phyloP scores from a whole-genome alignment of 371 early-diverging fungal species.

The Batrachochytrium dendrobatidis region DNA sequence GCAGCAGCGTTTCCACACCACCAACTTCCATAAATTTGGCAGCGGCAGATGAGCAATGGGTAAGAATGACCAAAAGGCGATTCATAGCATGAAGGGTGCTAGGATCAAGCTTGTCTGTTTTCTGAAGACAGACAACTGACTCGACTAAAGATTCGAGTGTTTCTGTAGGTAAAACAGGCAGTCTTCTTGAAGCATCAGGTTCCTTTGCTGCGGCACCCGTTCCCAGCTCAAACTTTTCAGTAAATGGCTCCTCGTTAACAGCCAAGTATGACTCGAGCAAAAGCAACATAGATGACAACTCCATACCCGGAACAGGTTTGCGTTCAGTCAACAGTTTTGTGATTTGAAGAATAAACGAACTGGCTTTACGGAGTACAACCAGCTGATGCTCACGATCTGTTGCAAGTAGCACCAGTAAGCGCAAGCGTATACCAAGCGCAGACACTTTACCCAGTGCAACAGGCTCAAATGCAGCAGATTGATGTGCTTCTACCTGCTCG shows the following conservation, averaged over 20 bases:
- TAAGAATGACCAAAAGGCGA: conserved; percentile 72
- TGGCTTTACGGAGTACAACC: conserved; percentile 34
- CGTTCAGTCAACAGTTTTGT: conserved; percentile 37
- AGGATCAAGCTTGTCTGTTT: conserved; percentile 18
- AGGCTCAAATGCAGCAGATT: conserved; percentile 12
- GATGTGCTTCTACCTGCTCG: conserved; percentile 26
- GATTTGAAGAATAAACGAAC: conserved; percentile 34
- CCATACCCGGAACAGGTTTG: conserved; percentile 14
- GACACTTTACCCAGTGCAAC: neutral
- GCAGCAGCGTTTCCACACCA: conserved; percentile 57
- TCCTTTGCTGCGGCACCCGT: neutral
- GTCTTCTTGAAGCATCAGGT: neutral
- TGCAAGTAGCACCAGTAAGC: conserved; percentile 58
- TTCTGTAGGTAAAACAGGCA: neutral
- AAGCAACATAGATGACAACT: conserved; percentile 53
- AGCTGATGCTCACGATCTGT: conserved; percentile 49
- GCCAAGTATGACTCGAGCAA: conserved; percentile 62
- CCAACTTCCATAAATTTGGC: conserved; percentile 58
- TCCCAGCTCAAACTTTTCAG: neutral
- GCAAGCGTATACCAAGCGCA: conserved; percentile 44
- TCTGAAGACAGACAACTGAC: conserved; percentile 12
- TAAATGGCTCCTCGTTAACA: conserved; percentile 53
- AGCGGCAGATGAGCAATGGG: conserved; percentile 59
- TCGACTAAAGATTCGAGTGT: conserved; percentile 7
- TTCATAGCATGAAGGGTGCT: conserved; percentile 53